These are phyloP conservation scores for Phoma sp. DNA, from an alignment of 2,329 filamentous ascomycete species.

Conservation along the genomic window DNA sequence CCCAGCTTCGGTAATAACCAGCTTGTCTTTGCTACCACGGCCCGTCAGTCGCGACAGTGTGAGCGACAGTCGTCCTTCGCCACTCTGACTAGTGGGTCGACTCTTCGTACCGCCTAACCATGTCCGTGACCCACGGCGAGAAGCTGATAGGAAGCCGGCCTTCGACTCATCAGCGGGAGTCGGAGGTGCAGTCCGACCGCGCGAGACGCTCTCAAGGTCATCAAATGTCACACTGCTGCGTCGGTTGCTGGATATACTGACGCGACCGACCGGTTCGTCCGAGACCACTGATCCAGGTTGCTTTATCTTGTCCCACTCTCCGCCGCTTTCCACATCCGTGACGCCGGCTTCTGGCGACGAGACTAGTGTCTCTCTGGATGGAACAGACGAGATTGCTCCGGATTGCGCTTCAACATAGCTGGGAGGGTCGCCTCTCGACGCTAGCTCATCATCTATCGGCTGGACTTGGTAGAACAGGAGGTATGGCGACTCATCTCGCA, in stretches of 20 bases:
- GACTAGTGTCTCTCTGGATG: conserved; percentile 41
- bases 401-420: conserved; percentile 49
- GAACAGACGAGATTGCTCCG: conserved; percentile 26
- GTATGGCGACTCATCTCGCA: conserved; percentile 91
- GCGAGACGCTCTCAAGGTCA: conserved; percentile 43
- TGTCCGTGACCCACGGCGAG: conserved; percentile 43
- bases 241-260: conserved; percentile 47
- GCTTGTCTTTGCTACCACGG: conserved; percentile 53
- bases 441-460: conserved; percentile 77
- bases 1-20: conserved; percentile 33
- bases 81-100: conserved; percentile 52
- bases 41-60: conserved; percentile 51
- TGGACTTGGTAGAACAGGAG: conserved; percentile 95
- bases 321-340: conserved; percentile 22
- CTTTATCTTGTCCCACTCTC: conserved; percentile 36
- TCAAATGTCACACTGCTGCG: conserved; percentile 53
- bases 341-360: conserved; percentile 16
- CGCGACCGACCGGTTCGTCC: conserved; percentile 40
- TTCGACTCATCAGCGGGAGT: conserved; percentile 55
- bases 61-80: conserved; percentile 52
- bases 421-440: conserved; percentile 48
- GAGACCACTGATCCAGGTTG: conserved; percentile 24
- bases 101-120: conserved; percentile 47
- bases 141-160: conserved; percentile 40
- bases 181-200: conserved; percentile 45